Evolutionary conservation across 1,284 basidiomycete species (phyloP), one percentile per base, ranked within the genome.

Genomic region (Hemileccinum hortonii): DNA sequence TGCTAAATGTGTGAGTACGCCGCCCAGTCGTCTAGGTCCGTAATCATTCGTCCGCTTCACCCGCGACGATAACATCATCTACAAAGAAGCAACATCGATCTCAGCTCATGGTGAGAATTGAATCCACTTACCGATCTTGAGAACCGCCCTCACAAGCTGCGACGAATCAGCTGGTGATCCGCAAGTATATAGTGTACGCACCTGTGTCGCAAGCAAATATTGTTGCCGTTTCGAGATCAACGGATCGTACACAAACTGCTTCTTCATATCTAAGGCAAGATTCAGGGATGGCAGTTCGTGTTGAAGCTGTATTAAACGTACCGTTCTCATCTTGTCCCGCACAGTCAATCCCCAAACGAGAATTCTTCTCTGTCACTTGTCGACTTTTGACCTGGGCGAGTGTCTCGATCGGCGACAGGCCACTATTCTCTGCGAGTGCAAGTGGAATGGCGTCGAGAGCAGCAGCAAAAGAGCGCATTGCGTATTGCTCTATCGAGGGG

Each of bases 171-270:
- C 29, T 26, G 3, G 15, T 39, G 22, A 26, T 12, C 16, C 37
- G 22, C 9, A 29, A 15, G 18, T 10, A 4, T 14, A 36, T 8
- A 12, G 46, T 19, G 16, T 14, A 70, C 80, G 47, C 57, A 94
- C 88, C 81, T 99, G 96, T 35, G 95, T 98, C n/a, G 97, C 96
- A 44, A 99, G 77, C 56, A 98, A 76, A 71, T 96, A 94, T 69
- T 99, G 97, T 71, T 98, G 95, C 64, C 96, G 81, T 78, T 99
- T 99, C 41, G 92, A 94, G 68, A 99, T 96, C 56, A 98, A 78
- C 29, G 96, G 95, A 69, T 99, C 96, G 66, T 96, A 96, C 22
- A 99, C 96, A 62, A 92, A 93, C 71, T 98, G 96, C 67, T 90
- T 82, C 78, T 91, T 96, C 96, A 99, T 99, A 66, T 99, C 95